Conservation (phyloP, 768 basidiomycete genomes). For the Lactarius psammicola region DNA sequence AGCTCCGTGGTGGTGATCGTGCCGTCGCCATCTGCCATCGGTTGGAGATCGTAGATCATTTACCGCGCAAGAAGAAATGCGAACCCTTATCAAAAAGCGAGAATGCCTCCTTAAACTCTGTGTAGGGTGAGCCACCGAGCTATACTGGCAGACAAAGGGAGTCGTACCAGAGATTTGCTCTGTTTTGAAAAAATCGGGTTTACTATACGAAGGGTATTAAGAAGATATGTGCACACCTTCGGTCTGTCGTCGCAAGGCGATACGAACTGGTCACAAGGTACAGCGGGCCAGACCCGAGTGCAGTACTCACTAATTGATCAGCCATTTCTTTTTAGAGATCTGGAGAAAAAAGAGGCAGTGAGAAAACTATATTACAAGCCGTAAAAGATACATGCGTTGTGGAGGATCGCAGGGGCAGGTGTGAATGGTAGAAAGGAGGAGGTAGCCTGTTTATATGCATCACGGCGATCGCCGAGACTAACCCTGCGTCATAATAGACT, state of each 20-base stretch:
- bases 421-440: neutral
- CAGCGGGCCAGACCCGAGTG: neutral
- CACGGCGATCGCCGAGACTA: slow-evolving; percentile 22
- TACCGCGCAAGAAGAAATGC: slow-evolving; percentile 28
- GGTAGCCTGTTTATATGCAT: neutral
- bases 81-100: slow-evolving; percentile 94
- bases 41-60: neutral
- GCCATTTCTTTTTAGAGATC: slow-evolving; percentile 41
- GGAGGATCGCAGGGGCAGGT: neutral
- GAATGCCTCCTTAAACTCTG: slow-evolving; percentile 99
- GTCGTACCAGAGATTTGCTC: slow-evolving; percentile 87
- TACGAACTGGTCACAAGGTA: neutral
- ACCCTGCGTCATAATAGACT: neutral
- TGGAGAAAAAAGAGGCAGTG: slow-evolving; percentile 11
- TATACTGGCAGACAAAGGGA: slow-evolving; percentile 18
- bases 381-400: slow-evolving; percentile 1
- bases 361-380: neutral
- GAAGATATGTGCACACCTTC: slow-evolving; percentile 46
- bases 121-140: slow-evolving; percentile 1
- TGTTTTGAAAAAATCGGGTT: slow-evolving; percentile 34
- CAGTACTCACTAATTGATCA: slow-evolving; percentile 49
- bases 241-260: slow-evolving; percentile 41
- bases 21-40: slow-evolving; percentile 75
- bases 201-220: neutral
- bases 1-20: slow-evolving; percentile 90